phyloP scores from a whole-genome alignment of 2,329 filamentous ascomycete species.

The Drechslerella coelobrocha region DNA sequence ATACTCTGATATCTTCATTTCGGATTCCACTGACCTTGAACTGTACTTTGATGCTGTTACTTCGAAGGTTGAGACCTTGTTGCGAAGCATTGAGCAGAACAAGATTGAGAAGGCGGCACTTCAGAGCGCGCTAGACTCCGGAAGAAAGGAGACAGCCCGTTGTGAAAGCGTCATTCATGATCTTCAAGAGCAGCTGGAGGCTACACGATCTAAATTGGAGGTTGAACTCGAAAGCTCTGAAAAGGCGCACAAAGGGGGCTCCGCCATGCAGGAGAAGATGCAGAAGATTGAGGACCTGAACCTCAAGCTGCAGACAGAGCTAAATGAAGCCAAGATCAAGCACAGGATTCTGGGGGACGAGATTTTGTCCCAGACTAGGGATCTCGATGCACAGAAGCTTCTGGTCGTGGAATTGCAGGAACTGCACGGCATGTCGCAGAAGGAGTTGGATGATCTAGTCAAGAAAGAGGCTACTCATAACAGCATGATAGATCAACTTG shows the following conservation, averaged over 20 bases:
- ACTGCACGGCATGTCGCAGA: constrained; percentile 52
- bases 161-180: constrained; percentile 5
- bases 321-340: constrained; percentile 47
- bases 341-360: constrained; percentile 56
- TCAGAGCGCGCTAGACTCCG: constrained; percentile 12
- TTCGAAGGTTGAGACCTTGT: constrained; percentile 3
- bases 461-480: constrained; percentile 86
- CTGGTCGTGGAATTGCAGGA: constrained; percentile 53
- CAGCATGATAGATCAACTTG: constrained; percentile 89
- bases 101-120: constrained; percentile 9
- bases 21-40: not conserved
- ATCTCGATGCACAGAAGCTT: constrained; percentile 67
- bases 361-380: constrained; percentile 64
- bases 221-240: constrained; percentile 11
- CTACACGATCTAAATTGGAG: constrained; percentile 1
- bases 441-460: constrained; percentile 61
- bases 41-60: constrained; percentile 1
- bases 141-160: constrained; percentile 1
- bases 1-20: not conserved
- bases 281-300: constrained; percentile 68
- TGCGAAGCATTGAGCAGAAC: constrained; percentile 7
- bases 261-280: constrained; percentile 7
- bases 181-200: constrained; percentile 15
- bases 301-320: constrained; percentile 59
- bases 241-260: not conserved